Evolutionary conservation across 2,329 filamentous ascomycete genomes (phyloP).

Genomic region (Pseudogymnoascus sp.): DNA sequence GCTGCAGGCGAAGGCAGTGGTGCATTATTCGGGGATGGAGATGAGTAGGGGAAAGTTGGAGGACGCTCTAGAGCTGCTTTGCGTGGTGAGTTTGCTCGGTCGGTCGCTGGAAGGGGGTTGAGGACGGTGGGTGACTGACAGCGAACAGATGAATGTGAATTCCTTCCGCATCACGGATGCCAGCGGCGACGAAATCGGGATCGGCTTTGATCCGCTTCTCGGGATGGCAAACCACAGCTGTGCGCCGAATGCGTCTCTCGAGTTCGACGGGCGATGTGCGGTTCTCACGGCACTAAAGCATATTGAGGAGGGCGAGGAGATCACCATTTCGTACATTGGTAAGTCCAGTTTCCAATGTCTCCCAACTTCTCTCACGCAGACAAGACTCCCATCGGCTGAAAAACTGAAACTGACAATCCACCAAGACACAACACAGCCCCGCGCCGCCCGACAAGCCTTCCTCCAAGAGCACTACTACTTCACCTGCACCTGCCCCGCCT

Average conservation of each 20-base stretch:
- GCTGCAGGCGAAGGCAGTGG: background rate
- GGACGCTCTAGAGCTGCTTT: background rate
- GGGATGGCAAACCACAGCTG: conserved; percentile 10
- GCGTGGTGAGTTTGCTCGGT: background rate
- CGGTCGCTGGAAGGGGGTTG: no score
- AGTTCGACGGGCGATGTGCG: background rate
- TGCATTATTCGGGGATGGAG: background rate
- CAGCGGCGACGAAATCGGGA: background rate
- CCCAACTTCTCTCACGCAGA: background rate
- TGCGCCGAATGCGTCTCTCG: conserved; percentile 9
- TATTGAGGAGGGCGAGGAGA: conserved; percentile 3
- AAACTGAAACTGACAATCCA: conserved; percentile 14
- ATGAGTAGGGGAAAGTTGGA: background rate
- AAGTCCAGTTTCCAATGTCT: background rate
- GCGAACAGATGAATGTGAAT: conserved; percentile 9
- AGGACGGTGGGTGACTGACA: background rate
- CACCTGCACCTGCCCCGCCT: conserved; percentile 33
- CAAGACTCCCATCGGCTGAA: no score
- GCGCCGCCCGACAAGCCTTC: conserved; percentile 25
- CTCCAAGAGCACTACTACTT: conserved; percentile 34
- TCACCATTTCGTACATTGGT: conserved; percentile 10
- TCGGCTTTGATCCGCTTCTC: conserved; percentile 12
- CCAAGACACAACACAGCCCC: conserved; percentile 30
- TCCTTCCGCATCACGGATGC: conserved; percentile 7
- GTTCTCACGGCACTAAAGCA: background rate